Evolutionary conservation across 2,329 filamentous ascomycete species (phyloP), one percentile per base, ranked within the genome.

Genomic region (Akanthomyces lecanii): DNA sequence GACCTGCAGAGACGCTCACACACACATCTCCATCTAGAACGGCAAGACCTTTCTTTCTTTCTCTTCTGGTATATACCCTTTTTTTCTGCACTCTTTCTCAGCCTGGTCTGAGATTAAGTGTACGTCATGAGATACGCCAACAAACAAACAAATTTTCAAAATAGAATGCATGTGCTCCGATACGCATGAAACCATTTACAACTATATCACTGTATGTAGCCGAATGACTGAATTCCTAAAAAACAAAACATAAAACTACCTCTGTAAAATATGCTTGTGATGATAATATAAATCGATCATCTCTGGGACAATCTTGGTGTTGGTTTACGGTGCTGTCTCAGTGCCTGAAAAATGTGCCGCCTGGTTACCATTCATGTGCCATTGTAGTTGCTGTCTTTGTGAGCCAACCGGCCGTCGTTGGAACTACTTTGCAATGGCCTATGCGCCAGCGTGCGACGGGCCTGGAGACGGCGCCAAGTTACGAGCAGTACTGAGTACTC

Each of bases 1-100:
- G 61, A 61, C 48, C 60, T 54, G 40, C n/a, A 55, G 51, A 56
- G 58, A 14, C 40, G 47, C 57, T 60, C 45, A 51, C 47, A 30
- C 12, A 4, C 21, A 21, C n/a, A 30, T 10, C 33, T 28, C 21
- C 23, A 51, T 51, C 18, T 40, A 36, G 36, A 60, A 47, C 33
- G 47, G 57, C 57, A 16, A 50, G 44, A 42, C 47, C 48, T 33
- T 54, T 61, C 53, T 16, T 33, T 45, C 33, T 16, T 33, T 45
- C 33, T 38, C 51, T 62, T 62, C 51, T 30, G 25, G 52, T 56
- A 62, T 54, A 61, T 61, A 53, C 30, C 21, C 48, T 47, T 53
- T 47, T 23, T 44, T 55, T 58, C 36, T 55, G 23, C 53, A 12
- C 48, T 61, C 58, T 42, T 53, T 61, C 48, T 61, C 58, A 36